Evolutionary conservation across 768 basidiomycete species (phyloP), one percentile per base, ranked within the genome.

Genomic region (Phaffia tasmanica): DNA sequence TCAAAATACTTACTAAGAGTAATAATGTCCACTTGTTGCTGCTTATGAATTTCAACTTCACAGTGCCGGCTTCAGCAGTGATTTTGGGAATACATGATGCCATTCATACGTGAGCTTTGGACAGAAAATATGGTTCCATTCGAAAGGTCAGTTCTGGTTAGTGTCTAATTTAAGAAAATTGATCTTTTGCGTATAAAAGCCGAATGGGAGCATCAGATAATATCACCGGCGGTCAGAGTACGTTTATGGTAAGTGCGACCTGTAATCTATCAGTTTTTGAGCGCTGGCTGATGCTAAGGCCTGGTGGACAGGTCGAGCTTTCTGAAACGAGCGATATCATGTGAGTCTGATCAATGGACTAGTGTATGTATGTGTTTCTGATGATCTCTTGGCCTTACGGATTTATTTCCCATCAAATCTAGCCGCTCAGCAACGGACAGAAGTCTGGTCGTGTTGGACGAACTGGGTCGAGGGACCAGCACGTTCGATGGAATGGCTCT

Each of bases 141-240:
- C 29, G 6, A 32, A 30, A 62, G 29, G 16, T 16, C 7, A 50
- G 46, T 5, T 18, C 16, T n/a, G 57, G 19, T 50, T 30, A 29
- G 63, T 63, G 65, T 60, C 8, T 19, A 27, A 23, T 15, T 53
- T 59, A 23, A n/a, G 21, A 16, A 1, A 47, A 9, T 18, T 35
- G 21, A 50, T 7, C 42, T 30, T n/a, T 11, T 11, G 4, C 11
- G 25, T 5, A 15, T 16, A 67, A 35, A 58, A 75, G 72, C 1
- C 81, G 93, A 60, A 93, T 93, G 89, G 90, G 90, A 67, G 94
- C 94, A 0, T 86, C 84, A 14, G 94, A 98, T 74, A 90, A 95
- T 70, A 76, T 97, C 29, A 82, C 84, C 7, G 81, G 86, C 49
- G 91, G 91, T 0, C 83, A 89, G 9, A 94, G 91, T 0, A 98